Evolutionary conservation across 495 filamentous ascomycete genomes (phyloP), one percentile per base, ranked within the genome.

Genomic region (Aspergillus affinis): DNA sequence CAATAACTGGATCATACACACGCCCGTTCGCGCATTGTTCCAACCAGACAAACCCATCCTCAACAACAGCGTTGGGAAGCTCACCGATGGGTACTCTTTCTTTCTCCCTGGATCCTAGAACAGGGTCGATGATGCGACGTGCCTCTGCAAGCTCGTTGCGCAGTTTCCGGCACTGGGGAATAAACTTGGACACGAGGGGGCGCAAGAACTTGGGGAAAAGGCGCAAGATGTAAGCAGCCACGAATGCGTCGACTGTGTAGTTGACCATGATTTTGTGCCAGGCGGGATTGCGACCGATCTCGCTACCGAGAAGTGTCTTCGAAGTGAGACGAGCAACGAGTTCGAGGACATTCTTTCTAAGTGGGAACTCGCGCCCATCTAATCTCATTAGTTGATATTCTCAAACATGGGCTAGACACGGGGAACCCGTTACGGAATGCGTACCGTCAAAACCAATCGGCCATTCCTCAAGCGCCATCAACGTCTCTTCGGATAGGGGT

Each of bases 261-360:
- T 72, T 74, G 53, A 81, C 74, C 7, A 80, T 77, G 13, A 75
- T 70, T 4, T 74, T 62, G 6, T 83, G 62, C 71, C 85, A 87
- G 20, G 80, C 77, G 49, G 78, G 73, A 8, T 79, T 66, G 12
- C 78, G 74, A 57, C 79, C 81, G 13, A 84, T 56, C n/a, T 77
- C 68, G 0, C 67, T 55, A 18, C 82, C 83, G 51, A 84, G 74
- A 50, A 85, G 85, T 6, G 81, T 66, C 12, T 78, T 67, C 32
- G 80, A 79, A 0, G 82, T 81, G 15, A 82, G 64, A 12, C 72
- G 75, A 21, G 80, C 81, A 6, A 86, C 76, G 6, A 84, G 73
- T 13, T 53, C 32, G 4, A 57, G 56, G 18, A 63, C 47, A 5
- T 19, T 57, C 10, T 26, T 2, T n/a, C 45, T 18, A 0, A 59